Evolutionary conservation across 345 rosid species (phyloP).

Genomic region (Carallia brachiata): DNA sequence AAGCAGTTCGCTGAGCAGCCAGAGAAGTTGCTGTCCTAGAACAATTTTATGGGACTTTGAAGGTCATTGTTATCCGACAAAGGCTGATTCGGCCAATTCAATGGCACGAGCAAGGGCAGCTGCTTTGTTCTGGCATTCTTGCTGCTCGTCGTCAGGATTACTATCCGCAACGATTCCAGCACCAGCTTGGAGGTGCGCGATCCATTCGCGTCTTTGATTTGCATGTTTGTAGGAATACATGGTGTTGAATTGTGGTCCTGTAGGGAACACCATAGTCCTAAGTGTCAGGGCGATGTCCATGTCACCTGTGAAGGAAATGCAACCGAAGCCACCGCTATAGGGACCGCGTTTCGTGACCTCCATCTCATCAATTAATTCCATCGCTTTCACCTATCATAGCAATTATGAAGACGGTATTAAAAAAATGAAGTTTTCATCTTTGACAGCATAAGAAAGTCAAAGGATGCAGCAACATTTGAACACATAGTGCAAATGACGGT

Average conservation of each 20-base stretch:
- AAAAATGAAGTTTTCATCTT: neutral
- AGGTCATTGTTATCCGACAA: constrained; percentile 28
- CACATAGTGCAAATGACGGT: too few relatives aligned
- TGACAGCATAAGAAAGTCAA: neutral
- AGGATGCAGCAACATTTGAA: too few relatives aligned
- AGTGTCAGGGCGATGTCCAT: constrained; percentile 82
- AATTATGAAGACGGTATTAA: neutral
- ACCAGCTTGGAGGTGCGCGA: constrained; percentile 90
- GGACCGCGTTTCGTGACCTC: constrained; percentile 82
- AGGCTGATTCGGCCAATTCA: constrained; percentile 79
- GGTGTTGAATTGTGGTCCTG: constrained; percentile 55
- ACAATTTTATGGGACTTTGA: too few relatives aligned
- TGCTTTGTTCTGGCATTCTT: constrained; percentile 74
- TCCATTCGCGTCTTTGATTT: constrained; percentile 60
- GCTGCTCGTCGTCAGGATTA: constrained; percentile 64
- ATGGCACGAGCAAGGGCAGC: constrained; percentile 84
- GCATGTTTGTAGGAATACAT: constrained; percentile 60
- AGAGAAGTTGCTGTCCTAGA: too few relatives aligned
- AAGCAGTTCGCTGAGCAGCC: too few relatives aligned
- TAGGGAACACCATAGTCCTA: constrained; percentile 76
- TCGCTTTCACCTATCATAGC: constrained; percentile 57
- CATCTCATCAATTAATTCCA: constrained; percentile 73
- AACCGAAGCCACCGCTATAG: constrained; percentile 83
- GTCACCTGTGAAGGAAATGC: constrained; percentile 70
- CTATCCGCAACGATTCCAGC: constrained; percentile 85